A percentile compares a stretch with the other conserved stretches of the same genome.
Evolutionary conservation across 169 alveolate species (phyloP).

Genomic region (Plasmodium billcollinsi): DNA sequence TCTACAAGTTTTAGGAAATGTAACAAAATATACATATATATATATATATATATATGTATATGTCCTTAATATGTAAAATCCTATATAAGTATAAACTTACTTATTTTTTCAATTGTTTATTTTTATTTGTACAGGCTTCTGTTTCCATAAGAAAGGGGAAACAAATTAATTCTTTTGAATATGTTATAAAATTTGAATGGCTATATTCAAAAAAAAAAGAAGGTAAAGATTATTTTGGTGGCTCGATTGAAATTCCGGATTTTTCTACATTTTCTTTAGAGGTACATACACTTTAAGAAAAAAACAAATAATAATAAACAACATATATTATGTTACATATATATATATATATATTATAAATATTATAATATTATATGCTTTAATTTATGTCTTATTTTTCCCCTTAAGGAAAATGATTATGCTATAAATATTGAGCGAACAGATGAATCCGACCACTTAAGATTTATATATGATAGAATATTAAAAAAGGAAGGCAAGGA

Average conservation of each 20-base stretch:
- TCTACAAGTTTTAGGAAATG: constrained; percentile 38
- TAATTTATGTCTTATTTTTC: background rate
- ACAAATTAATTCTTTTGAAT: constrained; percentile 56
- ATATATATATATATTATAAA: background rate
- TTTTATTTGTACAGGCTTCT: constrained; percentile 5
- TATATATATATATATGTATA: no score
- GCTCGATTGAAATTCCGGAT: constrained; percentile 39
- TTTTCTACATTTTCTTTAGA: constrained; percentile 56
- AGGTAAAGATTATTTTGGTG: constrained; percentile 23
- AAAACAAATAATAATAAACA: background rate
- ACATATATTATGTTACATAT: background rate
- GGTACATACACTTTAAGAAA: constrained; percentile 16
- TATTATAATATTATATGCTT: background rate
- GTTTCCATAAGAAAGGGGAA: constrained; percentile 59
- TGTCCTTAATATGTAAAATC: background rate
- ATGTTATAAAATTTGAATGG: constrained; percentile 41
- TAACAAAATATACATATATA: background rate
- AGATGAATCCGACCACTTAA: constrained; percentile 19
- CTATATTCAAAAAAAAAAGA: constrained; percentile 8
- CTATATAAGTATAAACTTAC: background rate
- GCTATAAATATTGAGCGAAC: constrained; percentile 30
- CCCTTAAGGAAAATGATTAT: constrained; percentile 50
- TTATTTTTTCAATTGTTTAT: background rate
- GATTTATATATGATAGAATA: constrained; percentile 11
- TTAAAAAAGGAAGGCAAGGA: constrained; percentile 54